Evolutionary conservation across 352 stramenopile species (phyloP).

Genomic region (Discostella stelligera): DNA sequence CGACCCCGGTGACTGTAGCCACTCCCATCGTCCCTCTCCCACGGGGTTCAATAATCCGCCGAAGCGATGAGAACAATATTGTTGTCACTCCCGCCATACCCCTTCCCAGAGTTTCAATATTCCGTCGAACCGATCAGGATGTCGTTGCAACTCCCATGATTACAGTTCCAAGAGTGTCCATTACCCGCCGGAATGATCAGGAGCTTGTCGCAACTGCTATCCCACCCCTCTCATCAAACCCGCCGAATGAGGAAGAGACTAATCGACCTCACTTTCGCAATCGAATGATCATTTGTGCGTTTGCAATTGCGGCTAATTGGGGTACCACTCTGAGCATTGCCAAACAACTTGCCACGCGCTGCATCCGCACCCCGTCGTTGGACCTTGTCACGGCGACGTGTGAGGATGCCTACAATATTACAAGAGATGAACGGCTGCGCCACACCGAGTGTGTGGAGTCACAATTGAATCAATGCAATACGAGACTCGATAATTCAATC

Average conservation of each 20-base stretch:
- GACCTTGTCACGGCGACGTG: constrained; percentile 32
- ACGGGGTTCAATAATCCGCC: neutral
- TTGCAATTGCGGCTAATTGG: constrained; percentile 44
- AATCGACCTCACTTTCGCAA: constrained; percentile 36
- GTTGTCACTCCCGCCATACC: neutral
- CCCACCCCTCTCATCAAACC: neutral
- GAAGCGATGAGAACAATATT: neutral
- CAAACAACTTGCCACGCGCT: constrained; percentile 29
- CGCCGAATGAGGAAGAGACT: neutral
- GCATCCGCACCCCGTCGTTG: constrained; percentile 41
- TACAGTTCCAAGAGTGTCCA: neutral
- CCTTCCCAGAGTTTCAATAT: too few relatives aligned
- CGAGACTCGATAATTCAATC: constrained; percentile 23
- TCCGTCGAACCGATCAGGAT: too few relatives aligned
- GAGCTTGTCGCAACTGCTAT: neutral
- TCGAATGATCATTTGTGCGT: constrained; percentile 36
- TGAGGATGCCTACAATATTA: constrained; percentile 26
- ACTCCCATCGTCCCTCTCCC: constrained; percentile 5
- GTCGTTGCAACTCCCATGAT: neutral
- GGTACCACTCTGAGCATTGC: constrained; percentile 41
- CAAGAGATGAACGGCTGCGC: constrained; percentile 30
- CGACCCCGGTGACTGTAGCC: constrained; percentile 16
- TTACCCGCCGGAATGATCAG: neutral
- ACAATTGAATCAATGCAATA: constrained; percentile 40
- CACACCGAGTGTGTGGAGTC: constrained; percentile 44